Conservation (phyloP, 106 monocot species). For the Platanthera guangdongensis region DNA sequence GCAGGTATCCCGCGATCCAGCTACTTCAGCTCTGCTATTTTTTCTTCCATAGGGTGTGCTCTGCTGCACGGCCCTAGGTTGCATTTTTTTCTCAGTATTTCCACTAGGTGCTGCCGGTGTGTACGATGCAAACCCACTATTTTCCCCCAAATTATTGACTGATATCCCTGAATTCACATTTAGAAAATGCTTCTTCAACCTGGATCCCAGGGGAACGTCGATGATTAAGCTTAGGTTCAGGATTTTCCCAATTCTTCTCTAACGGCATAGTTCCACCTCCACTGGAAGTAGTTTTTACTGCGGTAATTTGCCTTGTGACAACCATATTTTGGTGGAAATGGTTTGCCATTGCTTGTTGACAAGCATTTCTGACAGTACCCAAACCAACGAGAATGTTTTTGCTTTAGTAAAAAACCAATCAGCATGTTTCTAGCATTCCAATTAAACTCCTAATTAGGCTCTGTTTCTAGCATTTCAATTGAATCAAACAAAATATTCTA, state of each 20-base stretch:
- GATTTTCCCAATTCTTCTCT: constrained; percentile 34
- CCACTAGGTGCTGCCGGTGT: constrained; percentile 11
- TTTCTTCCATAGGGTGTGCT: too few relatives aligned
- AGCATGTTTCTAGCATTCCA: too few relatives aligned
- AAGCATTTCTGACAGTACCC: constrained; percentile 92
- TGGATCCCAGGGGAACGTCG: too few relatives aligned
- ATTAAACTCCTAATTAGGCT: too few relatives aligned
- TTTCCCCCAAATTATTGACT: constrained; percentile 12
- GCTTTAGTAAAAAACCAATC: too few relatives aligned
- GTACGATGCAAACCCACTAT: constrained; percentile 5
- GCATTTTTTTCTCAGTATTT: too few relatives aligned
- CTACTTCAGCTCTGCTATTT: too few relatives aligned
- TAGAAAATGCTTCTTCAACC: constrained; percentile 6
- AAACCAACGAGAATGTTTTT: too few relatives aligned
- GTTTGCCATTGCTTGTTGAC: constrained; percentile 62
- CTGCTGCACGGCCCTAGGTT: too few relatives aligned
- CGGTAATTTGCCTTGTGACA: constrained; percentile 55
- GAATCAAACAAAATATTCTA: too few relatives aligned
- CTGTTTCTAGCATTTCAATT: too few relatives aligned
- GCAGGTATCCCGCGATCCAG: too few relatives aligned
- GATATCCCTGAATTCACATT: not conserved
- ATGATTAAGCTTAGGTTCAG: constrained; percentile 31
- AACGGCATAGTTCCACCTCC: constrained; percentile 19
- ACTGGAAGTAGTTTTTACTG: constrained; percentile 33
- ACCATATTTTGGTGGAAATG: constrained; percentile 95